Base-by-base conservation (phyloP, 2,329 filamentous ascomycete genomes). In the Curvularia hawaiiensis region DNA sequence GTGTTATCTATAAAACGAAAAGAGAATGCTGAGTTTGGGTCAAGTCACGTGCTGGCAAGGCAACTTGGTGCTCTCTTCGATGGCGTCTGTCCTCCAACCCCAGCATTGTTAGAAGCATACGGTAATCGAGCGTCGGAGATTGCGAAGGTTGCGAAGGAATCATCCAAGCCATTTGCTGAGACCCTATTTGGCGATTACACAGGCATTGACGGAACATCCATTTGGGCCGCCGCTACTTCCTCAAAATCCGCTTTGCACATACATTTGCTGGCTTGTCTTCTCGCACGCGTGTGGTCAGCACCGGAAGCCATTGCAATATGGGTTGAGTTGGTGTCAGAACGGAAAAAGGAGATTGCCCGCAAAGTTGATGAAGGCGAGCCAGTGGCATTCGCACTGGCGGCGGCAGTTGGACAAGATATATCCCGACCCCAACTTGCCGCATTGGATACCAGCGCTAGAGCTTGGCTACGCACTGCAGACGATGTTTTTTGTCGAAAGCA, bases 11-110 rank as follows among this genome's bases (percentile, higher is more conserved):
- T 20, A 1, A 60, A 48, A 4, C 60, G 79, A 5, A 66, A 68
- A 22, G 18, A 69, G 0, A 64, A 75, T 2, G 79, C 79, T 0
- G 80, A 82, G 59, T 47, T 64, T 6, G 79, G 80, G 1, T 48
- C 40, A 1, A 43, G 57, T 0, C 79, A 82, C 53, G 58, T 60
- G 4, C 77, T 74, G 0, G 79, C 80, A 2, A 60, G 78, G 18
- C 73, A 69, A 33, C 71, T 82, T 0, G 79, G 74, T 1, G 74
- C 72, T 0, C 61, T 82, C 0, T 81, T 82, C 55, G 68, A 75
- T 22, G 63, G 60, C 0, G 30, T 73, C 0, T 50, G 73, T 2
- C 78, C 78, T 3, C 4, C 57, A 0, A 76, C 66, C 0, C 77
- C 77, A 0, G 50, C 62, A 1, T 67, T 80, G 3, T 52, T 77